Percentiles rank a stretch among this genome's conserved stretches.
phyloP scores from a whole-genome alignment of 192 early-diverging fungal genomes.

The Coemansia sp. region DNA sequence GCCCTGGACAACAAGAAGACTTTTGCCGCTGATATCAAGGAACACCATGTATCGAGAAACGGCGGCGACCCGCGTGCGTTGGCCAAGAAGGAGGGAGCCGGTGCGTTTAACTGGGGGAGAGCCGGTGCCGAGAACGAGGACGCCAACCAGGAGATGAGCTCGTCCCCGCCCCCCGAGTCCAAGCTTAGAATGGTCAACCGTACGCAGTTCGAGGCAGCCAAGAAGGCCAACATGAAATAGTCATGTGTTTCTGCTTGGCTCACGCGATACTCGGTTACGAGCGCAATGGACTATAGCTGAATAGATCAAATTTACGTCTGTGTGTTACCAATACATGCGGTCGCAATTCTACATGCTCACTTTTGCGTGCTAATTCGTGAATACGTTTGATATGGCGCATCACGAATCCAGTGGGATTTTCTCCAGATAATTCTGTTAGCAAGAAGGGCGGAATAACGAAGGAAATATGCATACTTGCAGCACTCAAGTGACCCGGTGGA shows the following conservation, averaged over 20 bases:
- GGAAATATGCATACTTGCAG: background rate
- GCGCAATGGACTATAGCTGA: too few species aligned
- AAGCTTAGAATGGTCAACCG: constrained; percentile 14
- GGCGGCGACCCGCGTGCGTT: constrained; percentile 18
- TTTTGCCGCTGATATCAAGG: constrained; percentile 27
- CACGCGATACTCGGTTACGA: background rate
- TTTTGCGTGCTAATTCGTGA: too few species aligned
- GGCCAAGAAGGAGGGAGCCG: constrained; percentile 33
- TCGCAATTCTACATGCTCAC: background rate
- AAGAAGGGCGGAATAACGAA: background rate
- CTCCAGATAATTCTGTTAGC: background rate
- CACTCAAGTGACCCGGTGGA: background rate
- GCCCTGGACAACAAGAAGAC: constrained; percentile 3
- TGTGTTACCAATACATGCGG: background rate
- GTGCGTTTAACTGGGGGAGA: constrained; percentile 32
- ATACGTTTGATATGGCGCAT: background rate
- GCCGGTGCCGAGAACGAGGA: background rate
- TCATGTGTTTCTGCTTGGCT: background rate
- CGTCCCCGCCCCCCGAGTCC: constrained; percentile 3
- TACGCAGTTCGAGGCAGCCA: constrained; percentile 13
- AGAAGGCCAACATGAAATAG: constrained; percentile 9
- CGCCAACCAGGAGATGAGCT: background rate
- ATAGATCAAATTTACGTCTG: too few species aligned
- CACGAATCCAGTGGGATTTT: background rate
- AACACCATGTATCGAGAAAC: constrained; percentile 34